Evolutionary conservation across 345 rosid genomes (phyloP).

Genomic region (Pistacia vera): DNA sequence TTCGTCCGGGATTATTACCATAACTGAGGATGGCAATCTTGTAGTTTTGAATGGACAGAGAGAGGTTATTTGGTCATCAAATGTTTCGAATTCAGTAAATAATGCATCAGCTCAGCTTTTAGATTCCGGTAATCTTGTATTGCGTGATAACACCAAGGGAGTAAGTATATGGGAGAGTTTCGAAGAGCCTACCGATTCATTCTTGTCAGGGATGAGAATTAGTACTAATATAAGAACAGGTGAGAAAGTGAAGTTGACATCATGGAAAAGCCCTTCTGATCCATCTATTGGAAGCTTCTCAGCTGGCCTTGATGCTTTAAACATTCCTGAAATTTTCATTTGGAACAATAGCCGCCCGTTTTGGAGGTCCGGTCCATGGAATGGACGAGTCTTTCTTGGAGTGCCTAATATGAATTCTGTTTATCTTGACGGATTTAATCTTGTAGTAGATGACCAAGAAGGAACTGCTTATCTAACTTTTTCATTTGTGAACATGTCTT

Average conservation of each 20-base stretch:
- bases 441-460: conserved; percentile 20
- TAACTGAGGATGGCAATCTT: conserved; percentile 38
- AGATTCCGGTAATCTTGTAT: conserved; percentile 53
- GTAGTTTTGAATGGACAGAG: conserved; percentile 24
- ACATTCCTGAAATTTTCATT: conserved; percentile 36
- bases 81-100: conserved; percentile 25
- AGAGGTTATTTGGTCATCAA: conserved; percentile 56
- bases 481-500: not conserved
- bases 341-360: conserved; percentile 43
- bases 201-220: conserved; percentile 42
- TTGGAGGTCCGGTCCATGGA: conserved; percentile 73
- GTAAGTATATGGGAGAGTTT: conserved; percentile 62
- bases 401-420: conserved; percentile 25
- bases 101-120: conserved; percentile 41
- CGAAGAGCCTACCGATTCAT: conserved; percentile 36
- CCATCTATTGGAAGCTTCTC: conserved; percentile 55
- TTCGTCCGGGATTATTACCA: conserved; percentile 43
- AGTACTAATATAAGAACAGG: conserved; percentile 28
- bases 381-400: conserved; percentile 46
- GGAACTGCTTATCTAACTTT: conserved; percentile 25
- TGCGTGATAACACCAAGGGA: conserved; percentile 31
- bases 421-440: conserved; percentile 31
- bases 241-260: conserved; percentile 30
- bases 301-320: conserved; percentile 26
- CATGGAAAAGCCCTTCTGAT: conserved; percentile 58